Evolutionary conservation across 768 basidiomycete genomes (phyloP).

Genomic region (Fistulinella prunicolor): DNA sequence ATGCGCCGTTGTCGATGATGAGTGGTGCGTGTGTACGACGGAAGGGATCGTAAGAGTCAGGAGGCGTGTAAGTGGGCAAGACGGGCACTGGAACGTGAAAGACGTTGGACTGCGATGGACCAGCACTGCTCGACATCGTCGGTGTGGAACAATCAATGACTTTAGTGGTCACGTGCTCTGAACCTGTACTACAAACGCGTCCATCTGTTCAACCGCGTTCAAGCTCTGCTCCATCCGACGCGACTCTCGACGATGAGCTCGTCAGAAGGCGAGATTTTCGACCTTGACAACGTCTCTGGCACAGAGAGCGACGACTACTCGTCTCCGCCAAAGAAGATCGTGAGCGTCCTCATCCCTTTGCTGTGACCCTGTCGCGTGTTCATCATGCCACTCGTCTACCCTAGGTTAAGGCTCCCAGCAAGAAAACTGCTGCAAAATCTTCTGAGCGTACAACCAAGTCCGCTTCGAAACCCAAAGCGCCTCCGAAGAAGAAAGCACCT

Average conservation of each 20-base stretch:
- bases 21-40: constrained; percentile 58
- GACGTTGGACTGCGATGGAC: constrained; percentile 12
- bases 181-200: background rate
- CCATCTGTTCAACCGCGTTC: too few species aligned
- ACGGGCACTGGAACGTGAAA: constrained; percentile 21
- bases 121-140: constrained; percentile 13
- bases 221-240: background rate
- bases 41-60: constrained; percentile 50
- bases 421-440: constrained; percentile 41
- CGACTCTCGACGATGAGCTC: constrained; percentile 56
- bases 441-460: constrained; percentile 42
- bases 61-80: constrained; percentile 34
- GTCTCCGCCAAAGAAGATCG: constrained; percentile 57
- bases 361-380: constrained; percentile 6
- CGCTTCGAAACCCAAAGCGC: constrained; percentile 48
- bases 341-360: constrained; percentile 1
- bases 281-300: constrained; percentile 53
- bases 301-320: constrained; percentile 67
- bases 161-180: background rate
- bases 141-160: too few species aligned
- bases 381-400: constrained; percentile 17
- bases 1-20: constrained; percentile 89
- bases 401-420: constrained; percentile 37
- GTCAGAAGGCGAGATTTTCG: constrained; percentile 69
- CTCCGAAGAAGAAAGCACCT: constrained; percentile 68